Percentiles rank a stretch among this genome's conserved stretches.
These are phyloP conservation scores for Nemania diffusa DNA, from an alignment of 2,329 filamentous ascomycete species.

Conservation along the genomic window DNA sequence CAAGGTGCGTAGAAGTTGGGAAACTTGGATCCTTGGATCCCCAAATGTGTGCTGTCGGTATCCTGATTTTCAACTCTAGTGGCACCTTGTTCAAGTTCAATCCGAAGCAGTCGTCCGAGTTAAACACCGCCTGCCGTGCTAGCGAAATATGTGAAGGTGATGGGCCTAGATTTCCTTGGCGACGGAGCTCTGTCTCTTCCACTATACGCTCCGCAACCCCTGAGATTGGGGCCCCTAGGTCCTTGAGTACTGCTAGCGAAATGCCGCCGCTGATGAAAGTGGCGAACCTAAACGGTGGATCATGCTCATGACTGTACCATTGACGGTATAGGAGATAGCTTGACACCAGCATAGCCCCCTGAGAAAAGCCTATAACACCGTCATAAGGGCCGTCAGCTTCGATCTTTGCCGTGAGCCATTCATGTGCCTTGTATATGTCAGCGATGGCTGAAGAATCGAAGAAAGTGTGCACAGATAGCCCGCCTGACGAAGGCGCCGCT, in stretches of 20 bases:
- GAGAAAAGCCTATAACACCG: constrained; percentile 43
- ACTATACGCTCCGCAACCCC: constrained; percentile 45
- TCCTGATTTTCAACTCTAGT: constrained; percentile 46
- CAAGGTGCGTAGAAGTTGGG: constrained; percentile 44
- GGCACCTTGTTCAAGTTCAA: constrained; percentile 47
- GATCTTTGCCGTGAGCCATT: constrained; percentile 52
- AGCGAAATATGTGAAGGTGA: constrained; percentile 34
- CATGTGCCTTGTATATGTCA: constrained; percentile 50
- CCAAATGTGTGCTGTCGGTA: constrained; percentile 48
- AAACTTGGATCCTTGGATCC: constrained; percentile 43
- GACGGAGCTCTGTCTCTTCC: constrained; percentile 39
- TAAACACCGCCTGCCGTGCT: constrained; percentile 42
- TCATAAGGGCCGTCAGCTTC: constrained; percentile 43
- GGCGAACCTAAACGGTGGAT: constrained; percentile 52
- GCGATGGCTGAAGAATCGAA: constrained; percentile 38
- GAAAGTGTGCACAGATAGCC: constrained; percentile 32
- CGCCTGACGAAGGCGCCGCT: constrained; percentile 13
- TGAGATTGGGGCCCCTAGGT: constrained; percentile 51
- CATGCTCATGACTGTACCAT: constrained; percentile 44
- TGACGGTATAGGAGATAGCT: constrained; percentile 55
- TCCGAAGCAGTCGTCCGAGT: constrained; percentile 49
- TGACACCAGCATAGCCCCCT: constrained; percentile 52
- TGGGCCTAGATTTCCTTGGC: constrained; percentile 32
- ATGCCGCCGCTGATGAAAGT: constrained; percentile 55
- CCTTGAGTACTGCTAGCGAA: constrained; percentile 44